Conservation (phyloP, 1,284 basidiomycete genomes). For the Puccinia coronata region DNA sequence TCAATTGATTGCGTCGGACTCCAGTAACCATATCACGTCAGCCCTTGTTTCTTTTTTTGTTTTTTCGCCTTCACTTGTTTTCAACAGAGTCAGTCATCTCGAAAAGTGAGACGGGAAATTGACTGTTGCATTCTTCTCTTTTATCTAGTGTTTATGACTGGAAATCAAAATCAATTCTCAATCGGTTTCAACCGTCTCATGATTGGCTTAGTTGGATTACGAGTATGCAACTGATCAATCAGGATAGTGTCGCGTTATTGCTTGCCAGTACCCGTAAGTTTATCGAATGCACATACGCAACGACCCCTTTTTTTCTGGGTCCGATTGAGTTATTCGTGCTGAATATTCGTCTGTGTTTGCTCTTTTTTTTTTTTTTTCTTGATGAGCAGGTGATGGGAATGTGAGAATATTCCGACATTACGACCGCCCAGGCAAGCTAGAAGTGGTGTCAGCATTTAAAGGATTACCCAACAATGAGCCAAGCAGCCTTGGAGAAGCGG, state of each 20-base stretch:
- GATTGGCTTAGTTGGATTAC: conserved; percentile 28
- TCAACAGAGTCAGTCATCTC: not conserved
- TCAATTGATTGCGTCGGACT: conserved; percentile 38
- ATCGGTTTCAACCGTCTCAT: conserved; percentile 38
- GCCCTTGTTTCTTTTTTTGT: not conserved
- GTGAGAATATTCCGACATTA: conserved; percentile 45
- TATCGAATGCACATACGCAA: not conserved
- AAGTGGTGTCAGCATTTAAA: conserved; percentile 43
- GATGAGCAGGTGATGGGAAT: conserved; percentile 41
- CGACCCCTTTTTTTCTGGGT: too few species aligned
- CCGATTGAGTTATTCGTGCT: too few species aligned
- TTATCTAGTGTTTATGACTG: conserved; percentile 40
- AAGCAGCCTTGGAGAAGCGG: conserved; percentile 36
- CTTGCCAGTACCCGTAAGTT: conserved; percentile 39
- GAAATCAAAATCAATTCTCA: conserved; percentile 28
- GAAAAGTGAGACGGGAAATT: not conserved
- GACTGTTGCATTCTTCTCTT: not conserved
- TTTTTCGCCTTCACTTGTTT: too few species aligned
- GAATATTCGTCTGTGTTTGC: not conserved
- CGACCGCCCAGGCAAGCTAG: conserved; percentile 3
- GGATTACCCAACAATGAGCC: conserved; percentile 44
- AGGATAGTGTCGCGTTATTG: conserved; percentile 40
- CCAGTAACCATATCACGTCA: conserved; percentile 23
- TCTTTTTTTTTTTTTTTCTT: too few species aligned
- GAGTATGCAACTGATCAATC: conserved; percentile 44